Evolutionary conservation across 495 filamentous ascomycete genomes (phyloP), one percentile per base, ranked within the genome.

Genomic region (Penicilliopsis zonata): DNA sequence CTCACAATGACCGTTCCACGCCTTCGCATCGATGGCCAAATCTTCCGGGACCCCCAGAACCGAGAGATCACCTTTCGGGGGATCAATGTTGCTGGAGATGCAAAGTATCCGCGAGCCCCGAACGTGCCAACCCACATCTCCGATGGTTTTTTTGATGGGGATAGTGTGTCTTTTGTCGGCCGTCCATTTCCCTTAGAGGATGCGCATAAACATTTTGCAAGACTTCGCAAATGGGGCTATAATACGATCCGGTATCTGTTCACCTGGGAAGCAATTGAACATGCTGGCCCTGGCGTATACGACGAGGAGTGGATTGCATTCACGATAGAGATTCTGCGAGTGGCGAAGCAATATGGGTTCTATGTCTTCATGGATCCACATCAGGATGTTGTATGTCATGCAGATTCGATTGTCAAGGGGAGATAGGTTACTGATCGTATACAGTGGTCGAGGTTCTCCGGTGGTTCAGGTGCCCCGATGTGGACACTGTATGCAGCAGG

Each of bases 221-320:
- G 86, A 19, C 55, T 98, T 32, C 78, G 78, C 39, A 80, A 78
- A 39, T 94, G 72, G 65, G 90, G 90, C 5, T 98, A 94, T 56
- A 98, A 95, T 55, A 83, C 82, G 1, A 88, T 98, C 31, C 70
- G 90, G 46, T 98, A 98, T 50, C 69, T 98, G 38, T 98, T 94
- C 51, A 96, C 88, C 0, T 98, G 90, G 90, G 90, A 98, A 52
- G 88, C 90, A n/a, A 88, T 98, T 46, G 90, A 98, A 59, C 77
- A 86, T 37, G 78, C 77, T 9, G 90, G 87, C 0, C 90, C 90
- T n/a, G 86, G 86, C 1, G 81, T 67, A 40, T 98, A 96, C 55
- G 90, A 98, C 40, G 81, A 98, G 46, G 81, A 85, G 38, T 98
- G 83, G 81, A 82, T 94, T 38, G 57, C 81, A 31, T 82, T 87